Evolutionary conservation across 2,329 filamentous ascomycete genomes (phyloP), one percentile per base, ranked within the genome.

Genomic region (Elsinoe arachidis): DNA sequence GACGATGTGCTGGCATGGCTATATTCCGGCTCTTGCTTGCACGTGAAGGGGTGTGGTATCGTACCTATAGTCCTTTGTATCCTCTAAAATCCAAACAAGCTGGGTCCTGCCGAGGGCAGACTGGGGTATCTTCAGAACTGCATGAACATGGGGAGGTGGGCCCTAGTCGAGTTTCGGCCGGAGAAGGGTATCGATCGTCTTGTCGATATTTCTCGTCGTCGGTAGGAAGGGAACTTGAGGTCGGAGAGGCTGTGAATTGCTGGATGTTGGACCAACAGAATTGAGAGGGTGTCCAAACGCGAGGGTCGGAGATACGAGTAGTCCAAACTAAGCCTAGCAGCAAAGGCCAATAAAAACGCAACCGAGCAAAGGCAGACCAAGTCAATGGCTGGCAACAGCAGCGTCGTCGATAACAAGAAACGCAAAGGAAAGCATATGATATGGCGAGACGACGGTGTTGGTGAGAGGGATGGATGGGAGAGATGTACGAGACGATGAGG

Each of bases 91-190:
- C 35, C 49, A 33, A 53, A 39, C 26, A 37, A 39, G 17, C 21
- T 17, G 33, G 49, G 54, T 56, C 54, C 54, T 56, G 54, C 54
- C 54, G 33, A 37, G 39, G 54, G 54, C 54, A 46, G 54, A 56
- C 54, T 17, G 54, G 39, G 54, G 54, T 49, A 49, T 56, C 54
- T 55, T 56, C 54, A 47, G 43, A 21, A 56, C 39, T n/a, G 54
- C 39, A 46, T 47, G 39, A 56, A 46, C 39, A 47, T 23, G 41
- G 26, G 26, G 53, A 55, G 38, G 38, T 14, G 26, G 19, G 21
- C 43, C 37, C 53, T 26, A 17, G 15, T 11, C 19, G 21, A 33
- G 17, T 10, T 5, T 30, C 7, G 26, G 26, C 19, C 14, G 30
- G 17, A 23, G 37, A 43, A 14, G 15, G 23, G 6, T 11, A 15